phyloP scores from a whole-genome alignment of 768 basidiomycete species.

The Leccinum obscurum region DNA sequence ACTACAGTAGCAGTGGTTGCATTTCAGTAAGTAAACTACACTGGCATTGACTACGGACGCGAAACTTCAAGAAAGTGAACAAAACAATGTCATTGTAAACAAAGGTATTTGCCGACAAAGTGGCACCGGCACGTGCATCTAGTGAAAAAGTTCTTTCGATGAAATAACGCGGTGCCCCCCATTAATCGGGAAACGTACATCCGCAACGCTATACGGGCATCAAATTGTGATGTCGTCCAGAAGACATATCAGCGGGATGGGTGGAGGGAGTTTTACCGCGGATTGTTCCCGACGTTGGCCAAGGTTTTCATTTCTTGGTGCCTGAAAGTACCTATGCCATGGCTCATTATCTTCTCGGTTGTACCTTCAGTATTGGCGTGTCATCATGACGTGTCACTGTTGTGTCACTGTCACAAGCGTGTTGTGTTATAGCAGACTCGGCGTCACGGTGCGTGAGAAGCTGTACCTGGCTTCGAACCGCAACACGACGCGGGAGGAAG shows the following conservation, averaged over 20 bases:
- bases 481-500: too few species aligned
- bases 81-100: too few species aligned
- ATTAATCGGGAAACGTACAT: conserved; percentile 40
- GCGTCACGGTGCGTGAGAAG: conserved; percentile 28
- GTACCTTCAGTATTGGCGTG: conserved; percentile 86
- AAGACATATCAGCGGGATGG: conserved; percentile 86
- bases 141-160: too few species aligned
- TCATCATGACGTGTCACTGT: not conserved
- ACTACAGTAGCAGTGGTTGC: too few species aligned
- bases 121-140: too few species aligned
- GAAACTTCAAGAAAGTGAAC: too few species aligned
- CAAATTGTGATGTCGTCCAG: conserved; percentile 63
- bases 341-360: conserved; percentile 40
- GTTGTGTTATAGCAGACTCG: conserved; percentile 45
- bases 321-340: not conserved
- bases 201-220: conserved; percentile 88
- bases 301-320: conserved; percentile 53
- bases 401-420: not conserved
- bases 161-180: too few species aligned
- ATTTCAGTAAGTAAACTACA: too few species aligned
- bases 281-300: conserved; percentile 87
- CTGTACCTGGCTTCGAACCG: too few species aligned
- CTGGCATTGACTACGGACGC: too few species aligned
- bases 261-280: conserved; percentile 93
- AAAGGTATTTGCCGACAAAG: too few species aligned